A percentile compares a stretch with the other conserved stretches of the same genome.
These are phyloP conservation scores for Pleurotus platypus DNA, from an alignment of 768 basidiomycete species.

Conservation along the genomic window DNA sequence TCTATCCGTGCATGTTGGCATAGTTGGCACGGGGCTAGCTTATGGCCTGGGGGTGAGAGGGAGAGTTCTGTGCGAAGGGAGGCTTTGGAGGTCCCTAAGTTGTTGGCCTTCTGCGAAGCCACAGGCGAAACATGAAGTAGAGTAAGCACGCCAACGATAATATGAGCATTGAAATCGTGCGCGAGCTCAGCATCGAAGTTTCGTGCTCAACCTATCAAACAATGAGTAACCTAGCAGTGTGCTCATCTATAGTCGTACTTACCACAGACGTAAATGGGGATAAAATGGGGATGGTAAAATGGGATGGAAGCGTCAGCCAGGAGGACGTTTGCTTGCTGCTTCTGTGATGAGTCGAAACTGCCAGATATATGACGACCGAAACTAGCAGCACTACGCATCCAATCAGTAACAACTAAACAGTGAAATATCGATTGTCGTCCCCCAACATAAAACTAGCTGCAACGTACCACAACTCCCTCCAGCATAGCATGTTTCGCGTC, in stretches of 20 bases:
- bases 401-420: slow-evolving; percentile 8
- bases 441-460: background rate
- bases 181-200: slow-evolving; percentile 56
- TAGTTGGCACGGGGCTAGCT: too few species aligned
- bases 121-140: slow-evolving; percentile 42
- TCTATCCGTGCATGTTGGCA: too few species aligned
- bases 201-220: slow-evolving; percentile 66
- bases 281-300: slow-evolving; percentile 76
- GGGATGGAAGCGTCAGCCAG: slow-evolving; percentile 40
- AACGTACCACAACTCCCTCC: slow-evolving; percentile 50
- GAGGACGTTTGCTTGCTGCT: slow-evolving; percentile 18
- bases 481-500: slow-evolving; percentile 46
- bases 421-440: background rate
- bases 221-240: too few species aligned
- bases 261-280: slow-evolving; percentile 81
- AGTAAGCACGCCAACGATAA: slow-evolving; percentile 35
- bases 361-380: slow-evolving; percentile 28
- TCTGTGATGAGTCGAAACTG: slow-evolving; percentile 26
- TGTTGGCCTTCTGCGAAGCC: slow-evolving; percentile 19
- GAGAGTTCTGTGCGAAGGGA: too few species aligned
- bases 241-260: slow-evolving; percentile 15
- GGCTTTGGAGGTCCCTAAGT: too few species aligned
- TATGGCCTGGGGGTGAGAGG: too few species aligned
- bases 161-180: slow-evolving; percentile 35
- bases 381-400: slow-evolving; percentile 27